A percentile compares a stretch with the other conserved stretches of the same genome.
Evolutionary conservation across 768 basidiomycete species (phyloP).

Genomic region (Mycena leptocephala): DNA sequence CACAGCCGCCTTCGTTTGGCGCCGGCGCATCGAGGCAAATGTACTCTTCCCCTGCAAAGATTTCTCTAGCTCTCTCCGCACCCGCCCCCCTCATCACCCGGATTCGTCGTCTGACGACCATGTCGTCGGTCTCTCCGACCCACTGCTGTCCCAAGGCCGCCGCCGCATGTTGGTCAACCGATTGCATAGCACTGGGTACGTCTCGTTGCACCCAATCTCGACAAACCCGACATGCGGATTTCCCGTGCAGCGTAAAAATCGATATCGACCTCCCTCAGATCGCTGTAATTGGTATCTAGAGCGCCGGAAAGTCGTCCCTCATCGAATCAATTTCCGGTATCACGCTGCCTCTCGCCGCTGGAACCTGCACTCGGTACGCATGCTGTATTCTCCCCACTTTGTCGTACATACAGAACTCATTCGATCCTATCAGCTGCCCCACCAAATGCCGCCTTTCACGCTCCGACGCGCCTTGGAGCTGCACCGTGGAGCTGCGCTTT

Average conservation of each 20-base stretch:
- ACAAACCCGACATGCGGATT: background rate
- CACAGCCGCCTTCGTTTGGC: too few relatives aligned
- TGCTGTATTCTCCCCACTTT: background rate
- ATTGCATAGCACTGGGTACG: conserved; percentile 75
- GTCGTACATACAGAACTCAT: background rate
- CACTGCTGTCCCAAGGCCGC: conserved; percentile 57
- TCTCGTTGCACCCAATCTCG: background rate
- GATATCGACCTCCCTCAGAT: conserved; percentile 85
- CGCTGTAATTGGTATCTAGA: conserved; percentile 81
- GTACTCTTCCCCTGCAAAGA: too few relatives aligned
- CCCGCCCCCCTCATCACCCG: too few relatives aligned
- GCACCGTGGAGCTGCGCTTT: conserved; percentile 65
- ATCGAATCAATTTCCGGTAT: conserved; percentile 86
- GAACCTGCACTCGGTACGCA: conserved; percentile 85
- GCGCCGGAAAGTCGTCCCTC: conserved; percentile 83
- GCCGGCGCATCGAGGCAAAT: too few relatives aligned
- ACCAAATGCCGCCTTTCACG: conserved; percentile 70
- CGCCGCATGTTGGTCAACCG: conserved; percentile 72
- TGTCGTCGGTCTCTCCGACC: conserved; percentile 70
- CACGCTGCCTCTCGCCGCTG: conserved; percentile 67
- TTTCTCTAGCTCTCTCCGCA: too few relatives aligned
- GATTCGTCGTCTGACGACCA: too few relatives aligned
- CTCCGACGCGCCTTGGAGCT: conserved; percentile 63
- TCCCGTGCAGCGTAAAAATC: conserved; percentile 70
- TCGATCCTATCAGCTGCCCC: conserved; percentile 60